A percentile compares a stretch with the other conserved stretches of the same genome.
These are phyloP conservation scores for Klebsormidium nitens DNA, from an alignment of 139 green algal species.

Conservation along the genomic window DNA sequence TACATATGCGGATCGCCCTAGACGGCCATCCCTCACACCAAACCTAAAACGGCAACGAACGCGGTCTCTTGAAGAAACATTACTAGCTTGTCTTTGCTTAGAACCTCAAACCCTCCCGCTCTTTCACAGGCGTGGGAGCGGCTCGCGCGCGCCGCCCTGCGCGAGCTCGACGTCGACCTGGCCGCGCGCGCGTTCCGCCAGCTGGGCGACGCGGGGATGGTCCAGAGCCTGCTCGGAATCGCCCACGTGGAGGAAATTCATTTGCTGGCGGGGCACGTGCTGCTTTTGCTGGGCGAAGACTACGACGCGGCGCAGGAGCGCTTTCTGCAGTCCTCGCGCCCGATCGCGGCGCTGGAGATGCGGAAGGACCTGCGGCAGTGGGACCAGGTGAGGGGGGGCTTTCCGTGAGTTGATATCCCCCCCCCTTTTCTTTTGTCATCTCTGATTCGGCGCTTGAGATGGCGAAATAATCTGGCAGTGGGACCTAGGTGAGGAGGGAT, in stretches of 20 bases:
- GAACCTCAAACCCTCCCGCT: no score
- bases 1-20: no score
- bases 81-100: no score
- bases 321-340: conserved; percentile 54
- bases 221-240: conserved; percentile 58
- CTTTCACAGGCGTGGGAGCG: conserved; percentile 46
- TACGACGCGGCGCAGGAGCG: conserved; percentile 60
- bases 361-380: conserved; percentile 70
- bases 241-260: conserved; percentile 58
- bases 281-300: conserved; percentile 60
- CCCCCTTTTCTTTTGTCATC: no score
- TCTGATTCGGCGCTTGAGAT: no score
- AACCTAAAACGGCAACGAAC: no score
- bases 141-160: conserved; percentile 51
- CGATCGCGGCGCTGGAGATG: conserved; percentile 66
- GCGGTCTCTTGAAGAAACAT: no score
- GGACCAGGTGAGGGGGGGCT: conserved; percentile 38
- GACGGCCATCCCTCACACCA: no score
- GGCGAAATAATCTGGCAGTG: no score
- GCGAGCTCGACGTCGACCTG: conserved; percentile 56
- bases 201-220: conserved; percentile 57
- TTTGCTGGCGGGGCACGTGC: conserved; percentile 61
- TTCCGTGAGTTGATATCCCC: no score
- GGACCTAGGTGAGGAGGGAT: no score
- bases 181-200: conserved; percentile 55